These are phyloP conservation scores for Dujonia santamariae DNA, from an alignment of 1,139 yeast genomes.

Conservation along the genomic window DNA sequence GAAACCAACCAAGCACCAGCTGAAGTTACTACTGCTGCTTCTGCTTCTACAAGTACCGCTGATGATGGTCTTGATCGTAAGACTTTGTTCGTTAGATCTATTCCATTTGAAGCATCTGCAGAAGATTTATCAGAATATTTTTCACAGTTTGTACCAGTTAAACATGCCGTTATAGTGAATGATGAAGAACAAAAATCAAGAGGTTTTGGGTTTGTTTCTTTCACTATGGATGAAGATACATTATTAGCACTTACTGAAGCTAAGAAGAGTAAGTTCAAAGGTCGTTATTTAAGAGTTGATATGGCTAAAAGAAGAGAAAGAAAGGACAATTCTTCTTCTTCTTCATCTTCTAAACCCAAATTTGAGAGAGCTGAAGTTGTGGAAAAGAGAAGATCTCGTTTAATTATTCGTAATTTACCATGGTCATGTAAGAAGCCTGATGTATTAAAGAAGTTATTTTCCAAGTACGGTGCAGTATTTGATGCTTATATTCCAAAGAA, in stretches of 20 bases:
- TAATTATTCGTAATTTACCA: constrained; percentile 88
- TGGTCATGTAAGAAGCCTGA: constrained; percentile 89
- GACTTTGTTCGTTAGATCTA: constrained; percentile 78
- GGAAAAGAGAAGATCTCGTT: constrained; percentile 73
- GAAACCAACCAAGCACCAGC: constrained; percentile 1
- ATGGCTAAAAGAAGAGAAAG: constrained; percentile 92
- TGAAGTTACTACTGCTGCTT: background rate
- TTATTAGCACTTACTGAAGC: constrained; percentile 67
- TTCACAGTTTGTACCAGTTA: constrained; percentile 90
- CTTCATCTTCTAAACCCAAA: constrained; percentile 10
- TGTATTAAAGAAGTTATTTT: constrained; percentile 65
- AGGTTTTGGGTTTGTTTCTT: constrained; percentile 96
- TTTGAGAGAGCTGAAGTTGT: constrained; percentile 21
- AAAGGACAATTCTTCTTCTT: no score
- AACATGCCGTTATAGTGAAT: constrained; percentile 89
- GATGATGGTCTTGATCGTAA: constrained; percentile 51
- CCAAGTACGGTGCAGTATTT: constrained; percentile 79
- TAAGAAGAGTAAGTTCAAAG: constrained; percentile 64
- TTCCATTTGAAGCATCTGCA: constrained; percentile 77
- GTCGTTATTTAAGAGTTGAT: constrained; percentile 70
- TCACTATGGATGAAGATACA: constrained; percentile 83
- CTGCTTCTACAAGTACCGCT: background rate
- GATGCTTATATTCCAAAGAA: constrained; percentile 91
- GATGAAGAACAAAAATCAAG: constrained; percentile 73
- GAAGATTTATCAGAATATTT: constrained; percentile 81